These are phyloP conservation scores for Komagataella pastoris DNA, from an alignment of 805 yeast species.

Conservation along the genomic window DNA sequence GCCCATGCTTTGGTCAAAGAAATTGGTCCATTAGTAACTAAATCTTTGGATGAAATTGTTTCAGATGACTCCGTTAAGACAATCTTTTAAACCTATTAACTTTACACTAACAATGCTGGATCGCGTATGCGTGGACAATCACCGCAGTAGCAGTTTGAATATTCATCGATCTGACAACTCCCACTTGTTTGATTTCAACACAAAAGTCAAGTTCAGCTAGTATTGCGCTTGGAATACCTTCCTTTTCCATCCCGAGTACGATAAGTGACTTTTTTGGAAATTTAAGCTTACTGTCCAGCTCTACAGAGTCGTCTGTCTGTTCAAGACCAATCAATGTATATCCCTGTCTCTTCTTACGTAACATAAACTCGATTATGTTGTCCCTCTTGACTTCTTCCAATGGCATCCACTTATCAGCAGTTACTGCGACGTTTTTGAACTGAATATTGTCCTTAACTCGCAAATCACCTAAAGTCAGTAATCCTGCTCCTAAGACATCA, in stretches of 20 bases:
- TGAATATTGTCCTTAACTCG: conserved; percentile 49
- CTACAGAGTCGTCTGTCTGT: conserved; percentile 83
- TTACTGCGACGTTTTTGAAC: conserved; percentile 81
- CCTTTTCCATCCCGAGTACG: conserved; percentile 75
- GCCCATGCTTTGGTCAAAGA: conserved; percentile 45
- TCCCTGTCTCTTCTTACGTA: conserved; percentile 52
- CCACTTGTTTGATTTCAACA: conserved; percentile 83
- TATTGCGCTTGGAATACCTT: conserved; percentile 82
- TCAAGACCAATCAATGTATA: conserved; percentile 83
- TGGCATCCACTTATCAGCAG: conserved; percentile 96
- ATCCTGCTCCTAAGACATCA: conserved; percentile 85
- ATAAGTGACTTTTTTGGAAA: conserved; percentile 76
- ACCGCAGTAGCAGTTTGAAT: conserved; percentile 96
- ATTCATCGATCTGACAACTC: conserved; percentile 90
- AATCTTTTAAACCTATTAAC: background rate
- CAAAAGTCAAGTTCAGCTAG: conserved; percentile 75
- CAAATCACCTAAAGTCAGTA: conserved; percentile 64
- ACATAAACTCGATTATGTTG: conserved; percentile 42
- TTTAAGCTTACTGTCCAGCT: conserved; percentile 43
- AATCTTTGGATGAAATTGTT: conserved; percentile 38
- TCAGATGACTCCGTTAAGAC: conserved; percentile 15
- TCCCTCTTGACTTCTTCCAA: conserved; percentile 59
- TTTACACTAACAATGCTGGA: conserved; percentile 37
- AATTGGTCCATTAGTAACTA: conserved; percentile 49
- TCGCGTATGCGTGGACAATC: conserved; percentile 79